Base-by-base conservation (phyloP, 2,329 filamentous ascomycete species). In the Aspergillus sp. region DNA sequence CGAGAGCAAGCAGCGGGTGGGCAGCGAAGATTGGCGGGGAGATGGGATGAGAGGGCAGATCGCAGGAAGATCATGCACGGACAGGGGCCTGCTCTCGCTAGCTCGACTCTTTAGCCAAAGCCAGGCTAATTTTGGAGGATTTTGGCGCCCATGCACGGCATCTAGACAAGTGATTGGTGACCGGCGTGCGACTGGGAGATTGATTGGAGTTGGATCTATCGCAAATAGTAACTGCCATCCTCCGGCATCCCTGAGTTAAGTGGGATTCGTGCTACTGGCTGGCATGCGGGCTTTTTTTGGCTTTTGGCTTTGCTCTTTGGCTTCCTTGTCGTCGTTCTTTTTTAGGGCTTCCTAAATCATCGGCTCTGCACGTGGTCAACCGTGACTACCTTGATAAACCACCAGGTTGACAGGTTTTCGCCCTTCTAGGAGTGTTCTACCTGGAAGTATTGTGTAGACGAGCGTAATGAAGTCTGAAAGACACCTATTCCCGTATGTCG, bases 111-210 rank as follows among this genome's bases (percentile, higher is more conserved):
- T 11, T 11, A n/a, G 45, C 32, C 22, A 49, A 46, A 50, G 18
- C 31, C 32, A 20, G 58, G 62, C 64, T 66, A 67, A 67, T 67
- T 67, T 66, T 67, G 65, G 65, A 66, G 58, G 53, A 60, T 67
- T 66, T 60, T 63, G 59, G 63, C 63, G 63, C 63, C 57, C 61
- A 65, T 65, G 63, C 60, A 61, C 36, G 55, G 24, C 16, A 20
- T 51, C 29, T 16, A 49, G 14, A 12, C n/a, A 24, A 49, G n/a
- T 61, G 56, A 67, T 67, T 67, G 64, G 65, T 52, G 32, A 20
- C 31, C 14, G 31, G n/a, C n/a, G 20, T n/a, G 31, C 14, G 63
- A 57, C 63, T 63, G 64, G 64, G 39, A 20, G 31, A 58, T 57
- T 62, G 55, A 63, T 66, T 66, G 64, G 63, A 50, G 24, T 59